Percentiles rank a stretch among this genome's conserved stretches.
Conservation (phyloP, 2,329 filamentous ascomycete species). For the Alternaria dauci region DNA sequence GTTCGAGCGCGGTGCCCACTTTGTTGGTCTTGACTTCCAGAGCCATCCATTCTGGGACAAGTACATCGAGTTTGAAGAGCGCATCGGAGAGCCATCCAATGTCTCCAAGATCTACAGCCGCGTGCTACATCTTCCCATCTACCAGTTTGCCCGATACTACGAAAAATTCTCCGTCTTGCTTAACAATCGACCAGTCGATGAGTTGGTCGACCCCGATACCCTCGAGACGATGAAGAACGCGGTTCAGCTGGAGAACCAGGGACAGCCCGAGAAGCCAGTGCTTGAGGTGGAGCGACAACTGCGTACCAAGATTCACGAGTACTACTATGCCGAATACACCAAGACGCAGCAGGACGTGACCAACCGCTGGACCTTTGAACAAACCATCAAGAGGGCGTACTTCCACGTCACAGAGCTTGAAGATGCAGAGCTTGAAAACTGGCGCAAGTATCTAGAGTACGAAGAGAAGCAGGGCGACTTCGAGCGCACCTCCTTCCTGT, state of each 20-base stretch:
- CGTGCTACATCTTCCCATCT: constrained; percentile 89
- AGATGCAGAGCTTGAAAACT: constrained; percentile 82
- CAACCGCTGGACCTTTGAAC: constrained; percentile 94
- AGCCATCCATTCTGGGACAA: constrained; percentile 99
- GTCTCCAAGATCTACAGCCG: constrained; percentile 85
- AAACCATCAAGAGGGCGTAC: constrained; percentile 93
- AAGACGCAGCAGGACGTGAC: constrained; percentile 86
- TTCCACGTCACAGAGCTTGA: constrained; percentile 96
- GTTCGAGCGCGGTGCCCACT: constrained; percentile 86
- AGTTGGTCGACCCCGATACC: constrained; percentile 74
- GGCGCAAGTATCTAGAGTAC: constrained; percentile 96
- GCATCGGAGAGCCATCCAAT: constrained; percentile 64
- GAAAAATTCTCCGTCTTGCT: constrained; percentile 81
- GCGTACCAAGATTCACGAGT: constrained; percentile 77
- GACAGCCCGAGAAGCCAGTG: constrained; percentile 68
- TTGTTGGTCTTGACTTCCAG: constrained; percentile 90
- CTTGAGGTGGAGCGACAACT: constrained; percentile 85
- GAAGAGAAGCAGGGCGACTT: constrained; percentile 87
- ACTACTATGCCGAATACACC: constrained; percentile 82
- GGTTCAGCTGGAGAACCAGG: constrained; percentile 69
- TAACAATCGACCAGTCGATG: constrained; percentile 75
- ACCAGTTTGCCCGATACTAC: constrained; percentile 94
- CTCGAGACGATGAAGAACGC: constrained; percentile 75
- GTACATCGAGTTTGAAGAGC: constrained; percentile 96
- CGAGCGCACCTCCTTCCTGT: constrained; percentile 78